These are phyloP conservation scores for Plectosphaerella sp. DNA, from an alignment of 2,329 filamentous ascomycete species.

Conservation along the genomic window DNA sequence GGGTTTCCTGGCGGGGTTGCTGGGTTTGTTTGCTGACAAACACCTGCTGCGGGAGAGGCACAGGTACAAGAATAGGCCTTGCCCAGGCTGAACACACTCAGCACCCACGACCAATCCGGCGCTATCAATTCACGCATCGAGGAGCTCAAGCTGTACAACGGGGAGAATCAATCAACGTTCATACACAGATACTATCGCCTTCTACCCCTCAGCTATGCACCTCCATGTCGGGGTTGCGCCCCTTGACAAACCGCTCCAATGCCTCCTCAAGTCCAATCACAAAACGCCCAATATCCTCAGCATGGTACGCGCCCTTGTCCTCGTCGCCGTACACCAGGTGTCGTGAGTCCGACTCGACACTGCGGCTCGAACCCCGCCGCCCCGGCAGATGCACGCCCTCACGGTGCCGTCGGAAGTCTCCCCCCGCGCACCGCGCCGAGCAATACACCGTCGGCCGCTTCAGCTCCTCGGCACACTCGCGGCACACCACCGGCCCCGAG, in stretches of 20 bases:
- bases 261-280: slow-evolving; percentile 10
- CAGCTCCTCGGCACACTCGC: slow-evolving; percentile 31
- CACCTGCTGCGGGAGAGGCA: too few relatives aligned
- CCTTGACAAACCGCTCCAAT: slow-evolving; percentile 8
- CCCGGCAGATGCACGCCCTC: slow-evolving; percentile 25
- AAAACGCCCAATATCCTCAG: slow-evolving; percentile 11
- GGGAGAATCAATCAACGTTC: too few relatives aligned
- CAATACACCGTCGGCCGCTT: slow-evolving; percentile 35
- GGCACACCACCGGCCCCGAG: slow-evolving; percentile 30
- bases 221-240: slow-evolving; percentile 9
- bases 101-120: too few relatives aligned
- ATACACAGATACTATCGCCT: too few relatives aligned
- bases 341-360: slow-evolving; percentile 17
- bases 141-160: too few relatives aligned
- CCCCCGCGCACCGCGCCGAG: slow-evolving; percentile 34
- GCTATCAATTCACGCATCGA: too few relatives aligned
- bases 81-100: too few relatives aligned
- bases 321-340: slow-evolving; percentile 12
- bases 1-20: too few relatives aligned
- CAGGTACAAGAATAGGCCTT: too few relatives aligned
- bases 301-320: slow-evolving; percentile 12
- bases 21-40: too few relatives aligned
- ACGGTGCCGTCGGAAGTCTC: slow-evolving; percentile 35
- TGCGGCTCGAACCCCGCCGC: slow-evolving; percentile 17
- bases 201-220: not conserved